phyloP scores from a whole-genome alignment of 2,329 filamentous ascomycete species.

The Trichothecium sympodiale region DNA sequence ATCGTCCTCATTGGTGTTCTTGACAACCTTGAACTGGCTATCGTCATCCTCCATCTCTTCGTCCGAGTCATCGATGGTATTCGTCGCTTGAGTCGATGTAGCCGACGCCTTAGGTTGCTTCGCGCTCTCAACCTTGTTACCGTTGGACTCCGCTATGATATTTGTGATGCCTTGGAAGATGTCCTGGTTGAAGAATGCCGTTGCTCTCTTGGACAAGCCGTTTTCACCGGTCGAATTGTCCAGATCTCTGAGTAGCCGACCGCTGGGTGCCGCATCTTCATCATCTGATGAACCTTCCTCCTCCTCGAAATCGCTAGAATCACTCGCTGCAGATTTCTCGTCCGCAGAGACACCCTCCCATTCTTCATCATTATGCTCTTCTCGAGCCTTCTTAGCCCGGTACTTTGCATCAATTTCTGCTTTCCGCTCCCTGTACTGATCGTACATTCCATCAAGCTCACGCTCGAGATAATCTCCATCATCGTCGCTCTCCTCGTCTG shows the following conservation, averaged over 20 bases:
- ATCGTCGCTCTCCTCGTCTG: conserved; percentile 57
- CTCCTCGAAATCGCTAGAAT: conserved; percentile 51
- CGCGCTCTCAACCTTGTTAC: conserved; percentile 14
- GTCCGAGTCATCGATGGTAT: conserved; percentile 12
- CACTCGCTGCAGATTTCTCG: conserved; percentile 41
- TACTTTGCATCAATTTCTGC: conserved; percentile 76
- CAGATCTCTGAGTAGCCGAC: conserved; percentile 24
- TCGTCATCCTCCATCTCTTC: conserved; percentile 29
- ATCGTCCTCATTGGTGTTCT: conserved; percentile 33
- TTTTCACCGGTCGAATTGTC: conserved; percentile 31
- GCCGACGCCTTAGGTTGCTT: conserved; percentile 13
- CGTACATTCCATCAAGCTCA: conserved; percentile 81
- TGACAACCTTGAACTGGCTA: conserved; percentile 51
- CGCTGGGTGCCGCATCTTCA: conserved; percentile 17
- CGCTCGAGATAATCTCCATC: conserved; percentile 74
- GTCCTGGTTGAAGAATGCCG: conserved; percentile 87
- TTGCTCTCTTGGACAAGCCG: conserved; percentile 68
- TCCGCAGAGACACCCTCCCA: conserved; percentile 80
- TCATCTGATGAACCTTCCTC: conserved; percentile 34
- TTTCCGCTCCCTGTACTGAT: conserved; percentile 70
- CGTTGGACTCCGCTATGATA: conserved; percentile 19
- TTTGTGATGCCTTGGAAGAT: conserved; percentile 79
- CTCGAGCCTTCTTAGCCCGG: conserved; percentile 77
- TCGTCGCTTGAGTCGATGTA: conserved; percentile 12
- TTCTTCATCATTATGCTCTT: conserved; percentile 73